Percentiles rank a stretch among this genome's conserved stretches.
These are phyloP conservation scores for Cyamopsis tetragonoloba DNA, from an alignment of 306 rosid genomes.

Conservation along the genomic window DNA sequence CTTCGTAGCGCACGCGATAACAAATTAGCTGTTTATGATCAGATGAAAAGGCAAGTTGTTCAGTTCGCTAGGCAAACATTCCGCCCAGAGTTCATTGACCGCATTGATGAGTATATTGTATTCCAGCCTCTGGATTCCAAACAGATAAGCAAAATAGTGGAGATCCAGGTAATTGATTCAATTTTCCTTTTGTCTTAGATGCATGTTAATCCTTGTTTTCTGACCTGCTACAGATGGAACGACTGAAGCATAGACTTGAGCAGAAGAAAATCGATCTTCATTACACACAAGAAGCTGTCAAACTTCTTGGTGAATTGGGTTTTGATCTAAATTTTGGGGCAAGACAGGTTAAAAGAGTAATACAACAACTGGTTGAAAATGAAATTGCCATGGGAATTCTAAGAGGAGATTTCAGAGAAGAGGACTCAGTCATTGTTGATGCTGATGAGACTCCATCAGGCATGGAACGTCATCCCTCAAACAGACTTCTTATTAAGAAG, in stretches of 20 bases:
- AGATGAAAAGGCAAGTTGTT: too few species aligned
- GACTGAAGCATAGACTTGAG: slow-evolving; percentile 70
- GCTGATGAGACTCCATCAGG: slow-evolving; percentile 41
- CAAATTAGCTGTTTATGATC: too few species aligned
- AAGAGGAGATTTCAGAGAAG: slow-evolving; percentile 72
- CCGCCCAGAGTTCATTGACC: too few species aligned
- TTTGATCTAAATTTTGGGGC: slow-evolving; percentile 91
- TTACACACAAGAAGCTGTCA: slow-evolving; percentile 65
- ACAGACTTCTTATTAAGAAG: slow-evolving; percentile 56
- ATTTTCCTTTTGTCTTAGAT: too few species aligned
- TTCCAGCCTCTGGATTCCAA: too few species aligned
- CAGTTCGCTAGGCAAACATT: too few species aligned
- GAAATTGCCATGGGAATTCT: slow-evolving; percentile 91
- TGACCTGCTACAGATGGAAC: slow-evolving; percentile 55
- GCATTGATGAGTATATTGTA: too few species aligned
- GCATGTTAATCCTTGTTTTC: neutral
- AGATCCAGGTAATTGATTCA: too few species aligned
- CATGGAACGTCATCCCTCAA: slow-evolving; percentile 42
- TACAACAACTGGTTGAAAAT: slow-evolving; percentile 90
- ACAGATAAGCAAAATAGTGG: too few species aligned
- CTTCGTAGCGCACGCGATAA: too few species aligned
- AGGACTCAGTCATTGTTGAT: slow-evolving; percentile 67
- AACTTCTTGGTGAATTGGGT: slow-evolving; percentile 73
- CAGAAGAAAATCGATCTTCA: slow-evolving; percentile 81
- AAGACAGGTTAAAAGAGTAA: slow-evolving; percentile 88